Evolutionary conservation across 306 rosid genomes (phyloP).

Genomic region (Oxytropis ochrocephala): DNA sequence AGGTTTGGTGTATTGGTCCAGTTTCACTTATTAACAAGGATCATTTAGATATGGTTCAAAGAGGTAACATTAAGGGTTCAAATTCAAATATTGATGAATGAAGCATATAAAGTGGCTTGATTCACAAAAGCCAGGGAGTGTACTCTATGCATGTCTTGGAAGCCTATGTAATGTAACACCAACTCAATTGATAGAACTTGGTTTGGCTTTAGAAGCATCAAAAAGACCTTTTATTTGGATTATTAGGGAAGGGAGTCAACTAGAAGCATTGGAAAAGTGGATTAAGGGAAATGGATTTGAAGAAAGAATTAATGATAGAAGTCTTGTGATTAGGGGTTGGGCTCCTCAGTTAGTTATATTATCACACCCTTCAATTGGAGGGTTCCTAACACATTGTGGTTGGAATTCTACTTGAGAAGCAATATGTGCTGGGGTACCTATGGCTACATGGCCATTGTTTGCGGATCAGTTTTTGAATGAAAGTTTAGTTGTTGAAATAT

Average conservation of each 20-base stretch:
- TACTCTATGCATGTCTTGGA: constrained; percentile 56
- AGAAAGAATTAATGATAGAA: constrained; percentile 24
- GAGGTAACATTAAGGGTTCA: constrained; percentile 42
- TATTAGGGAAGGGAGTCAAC: constrained; percentile 20
- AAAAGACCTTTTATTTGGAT: constrained; percentile 52
- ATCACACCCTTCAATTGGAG: constrained; percentile 46
- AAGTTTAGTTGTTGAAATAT: constrained; percentile 16
- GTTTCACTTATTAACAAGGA: constrained; percentile 31
- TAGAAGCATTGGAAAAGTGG: constrained; percentile 35
- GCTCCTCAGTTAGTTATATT: constrained; percentile 47
- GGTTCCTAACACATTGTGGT: constrained; percentile 57
- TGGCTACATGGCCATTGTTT: constrained; percentile 62
- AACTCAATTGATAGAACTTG: constrained; percentile 36
- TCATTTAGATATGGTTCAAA: constrained; percentile 38
- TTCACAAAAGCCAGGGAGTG: constrained; percentile 18
- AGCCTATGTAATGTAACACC: constrained; percentile 26
- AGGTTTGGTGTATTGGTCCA: constrained; percentile 58
- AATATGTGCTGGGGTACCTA: constrained; percentile 42
- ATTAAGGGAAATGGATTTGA: constrained; percentile 29
- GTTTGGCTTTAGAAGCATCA: constrained; percentile 47
- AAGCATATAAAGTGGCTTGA: constrained; percentile 51
- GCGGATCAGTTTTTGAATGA: constrained; percentile 44
- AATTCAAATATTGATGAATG: constrained; percentile 11
- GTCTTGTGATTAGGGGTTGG: constrained; percentile 50
- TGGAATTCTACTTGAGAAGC: constrained; percentile 58